Conservation (phyloP, 2,329 filamentous ascomycete species). For the Ophiostoma pallidulum region DNA sequence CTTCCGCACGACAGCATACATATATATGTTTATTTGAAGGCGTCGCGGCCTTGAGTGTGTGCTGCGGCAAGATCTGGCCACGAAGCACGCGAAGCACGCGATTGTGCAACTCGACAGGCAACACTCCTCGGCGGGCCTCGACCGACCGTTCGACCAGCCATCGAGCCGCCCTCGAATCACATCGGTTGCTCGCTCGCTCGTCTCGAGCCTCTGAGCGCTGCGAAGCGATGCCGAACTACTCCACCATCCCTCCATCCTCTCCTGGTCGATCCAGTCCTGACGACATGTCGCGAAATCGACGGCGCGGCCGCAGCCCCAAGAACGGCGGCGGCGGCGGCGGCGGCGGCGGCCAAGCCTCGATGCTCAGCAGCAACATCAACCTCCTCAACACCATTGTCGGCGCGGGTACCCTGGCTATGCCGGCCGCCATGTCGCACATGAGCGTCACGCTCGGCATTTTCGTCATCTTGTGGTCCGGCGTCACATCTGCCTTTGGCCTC, state of each 20-base stretch:
- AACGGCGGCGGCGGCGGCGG: conserved; percentile 58
- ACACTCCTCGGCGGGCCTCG: no score
- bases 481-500: conserved; percentile 82
- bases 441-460: conserved; percentile 77
- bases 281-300: conserved; percentile 46
- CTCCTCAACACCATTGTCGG: conserved; percentile 95
- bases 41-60: no score
- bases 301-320: conserved; percentile 56
- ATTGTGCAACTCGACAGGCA: no score
- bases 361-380: conserved; percentile 87
- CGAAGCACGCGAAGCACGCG: no score
- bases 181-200: no score
- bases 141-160: no score
- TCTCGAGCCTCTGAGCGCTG: no score
- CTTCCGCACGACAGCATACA: no score
- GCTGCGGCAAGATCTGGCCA: no score
- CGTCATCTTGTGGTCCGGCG: conserved; percentile 83
- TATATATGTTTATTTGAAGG: no score
- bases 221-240: conserved; percentile 43
- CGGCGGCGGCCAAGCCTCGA: conserved; percentile 80
- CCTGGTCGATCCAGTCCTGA: conserved; percentile 29
- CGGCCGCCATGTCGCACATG: conserved; percentile 91
- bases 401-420: conserved; percentile 89
- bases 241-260: conserved; percentile 42
- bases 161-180: no score